A percentile compares a stretch with the other conserved stretches of the same genome.
These are phyloP conservation scores for Obelidium mucronatum DNA, from an alignment of 192 early-diverging fungal genomes.

Conservation along the genomic window DNA sequence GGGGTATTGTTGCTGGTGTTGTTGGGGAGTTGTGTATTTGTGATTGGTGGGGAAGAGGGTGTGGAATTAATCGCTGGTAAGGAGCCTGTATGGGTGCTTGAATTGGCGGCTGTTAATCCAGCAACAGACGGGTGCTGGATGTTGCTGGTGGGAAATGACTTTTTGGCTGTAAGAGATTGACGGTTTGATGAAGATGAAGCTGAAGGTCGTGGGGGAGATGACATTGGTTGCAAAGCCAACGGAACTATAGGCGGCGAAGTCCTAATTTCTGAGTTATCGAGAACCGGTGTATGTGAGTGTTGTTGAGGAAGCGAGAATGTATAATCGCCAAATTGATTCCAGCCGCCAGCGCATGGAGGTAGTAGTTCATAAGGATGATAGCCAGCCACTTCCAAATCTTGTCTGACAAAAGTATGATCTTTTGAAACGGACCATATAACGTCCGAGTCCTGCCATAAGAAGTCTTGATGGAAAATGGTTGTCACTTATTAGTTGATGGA, in stretches of 20 bases:
- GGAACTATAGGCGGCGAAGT: not conserved
- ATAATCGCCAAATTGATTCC: slow-evolving; percentile 73
- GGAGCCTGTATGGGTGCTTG: not conserved
- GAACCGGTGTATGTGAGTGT: not conserved
- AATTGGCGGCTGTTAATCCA: not conserved
- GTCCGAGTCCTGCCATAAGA: slow-evolving; percentile 70
- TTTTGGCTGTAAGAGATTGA: not conserved
- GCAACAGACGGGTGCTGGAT: not conserved
- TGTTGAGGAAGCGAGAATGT: slow-evolving; percentile 58
- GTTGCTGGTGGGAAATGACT: not conserved
- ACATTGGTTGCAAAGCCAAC: too few species aligned
- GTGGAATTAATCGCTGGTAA: not conserved
- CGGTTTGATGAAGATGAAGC: not conserved
- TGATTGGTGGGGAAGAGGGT: not conserved
- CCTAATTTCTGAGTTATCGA: not conserved
- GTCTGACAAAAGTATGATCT: slow-evolving; percentile 75
- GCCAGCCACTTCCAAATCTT: slow-evolving; percentile 55
- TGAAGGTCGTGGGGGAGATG: not conserved
- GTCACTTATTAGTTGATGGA: not conserved
- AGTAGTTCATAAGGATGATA: slow-evolving; percentile 58
- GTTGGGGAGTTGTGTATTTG: not conserved
- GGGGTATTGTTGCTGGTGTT: not conserved
- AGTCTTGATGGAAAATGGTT: slow-evolving; percentile 55
- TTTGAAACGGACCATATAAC: slow-evolving; percentile 77
- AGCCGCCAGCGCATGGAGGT: slow-evolving; percentile 59